Evolutionary conservation across 257 asterid genomes (phyloP), one percentile per base, ranked within the genome.

Genomic region (Ehretia macrophylla): DNA sequence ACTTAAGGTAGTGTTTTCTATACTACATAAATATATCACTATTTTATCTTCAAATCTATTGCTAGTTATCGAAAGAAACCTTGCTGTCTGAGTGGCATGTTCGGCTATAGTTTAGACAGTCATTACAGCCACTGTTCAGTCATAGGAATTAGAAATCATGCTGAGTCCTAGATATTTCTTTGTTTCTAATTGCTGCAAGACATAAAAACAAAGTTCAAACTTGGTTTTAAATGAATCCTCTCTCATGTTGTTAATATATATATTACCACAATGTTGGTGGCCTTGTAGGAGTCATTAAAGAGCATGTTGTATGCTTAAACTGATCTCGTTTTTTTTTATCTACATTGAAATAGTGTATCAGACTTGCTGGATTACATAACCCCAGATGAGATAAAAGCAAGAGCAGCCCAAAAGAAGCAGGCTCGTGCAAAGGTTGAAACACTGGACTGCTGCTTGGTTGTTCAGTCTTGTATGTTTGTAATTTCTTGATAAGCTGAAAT

Each of bases 321-420:
- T 37, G 0, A n/a, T 65, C 17, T 17, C 9, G 22, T 50, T 0
- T 17, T 58, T 59, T 45, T 20, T 27, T n/a, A 14, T 51, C 14
- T 22, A 10, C 35, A 27, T 27, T 27, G 35, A 23, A 19, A 16
- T 77, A 89, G 97, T 65, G 97, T 89, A 38, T 89, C 97, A 22
- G 97, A 89, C 73, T 73, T 89, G 51, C 70, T 89, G 79, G 95
- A 89, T 76, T 86, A 89, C 68, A 89, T 89, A 64, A 75, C 89
- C 51, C 95, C 97, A n/a, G 47, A 42, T 42, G 47, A 84, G 72
- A 79, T 79, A 82, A 85, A 83, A 70, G 93, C 87, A 69, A 82
- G 90, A 80, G 95, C 86, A 42, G 92, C 95, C 62, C 97, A 82
- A 76, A 86, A 66, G 81, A 85, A 81, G 73, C 92, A 79, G 72